Conservation (phyloP, 1,139 yeast species). For the Hyphopichia wangnamkhiaoensis region DNA sequence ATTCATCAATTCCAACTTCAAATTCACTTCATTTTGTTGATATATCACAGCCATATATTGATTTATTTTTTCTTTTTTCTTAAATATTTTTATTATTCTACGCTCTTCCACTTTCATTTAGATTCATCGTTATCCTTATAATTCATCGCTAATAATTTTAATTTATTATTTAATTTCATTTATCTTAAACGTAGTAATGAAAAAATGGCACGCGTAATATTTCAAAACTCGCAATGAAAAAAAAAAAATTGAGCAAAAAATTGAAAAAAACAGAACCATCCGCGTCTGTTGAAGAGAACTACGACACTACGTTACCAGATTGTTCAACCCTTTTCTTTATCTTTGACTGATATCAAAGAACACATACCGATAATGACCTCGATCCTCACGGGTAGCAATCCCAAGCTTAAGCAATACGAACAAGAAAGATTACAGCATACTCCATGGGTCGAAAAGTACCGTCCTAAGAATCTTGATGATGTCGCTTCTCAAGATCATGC, state of each 20-base stretch:
- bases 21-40: too few species aligned
- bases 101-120: neutral
- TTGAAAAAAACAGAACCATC: too few species aligned
- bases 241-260: too few species aligned
- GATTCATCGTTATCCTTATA: neutral
- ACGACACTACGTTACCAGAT: too few species aligned
- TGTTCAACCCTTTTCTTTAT: too few species aligned
- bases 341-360: too few species aligned
- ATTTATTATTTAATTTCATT: neutral
- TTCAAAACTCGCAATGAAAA: neutral
- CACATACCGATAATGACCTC: constrained; percentile 14
- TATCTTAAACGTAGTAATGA: neutral
- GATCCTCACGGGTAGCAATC: constrained; percentile 13
- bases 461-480: constrained; percentile 82
- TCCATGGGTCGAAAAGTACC: constrained; percentile 82
- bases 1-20: too few species aligned
- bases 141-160: neutral
- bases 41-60: too few species aligned
- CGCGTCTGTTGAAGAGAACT: neutral
- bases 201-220: neutral
- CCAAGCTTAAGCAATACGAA: constrained; percentile 33
- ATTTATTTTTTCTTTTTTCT: neutral
- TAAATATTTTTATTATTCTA: neutral
- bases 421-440: constrained; percentile 52
- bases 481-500: constrained; percentile 93